Evolutionary conservation across 495 filamentous ascomycete species (phyloP).

Genomic region (Xylaria grammica): DNA sequence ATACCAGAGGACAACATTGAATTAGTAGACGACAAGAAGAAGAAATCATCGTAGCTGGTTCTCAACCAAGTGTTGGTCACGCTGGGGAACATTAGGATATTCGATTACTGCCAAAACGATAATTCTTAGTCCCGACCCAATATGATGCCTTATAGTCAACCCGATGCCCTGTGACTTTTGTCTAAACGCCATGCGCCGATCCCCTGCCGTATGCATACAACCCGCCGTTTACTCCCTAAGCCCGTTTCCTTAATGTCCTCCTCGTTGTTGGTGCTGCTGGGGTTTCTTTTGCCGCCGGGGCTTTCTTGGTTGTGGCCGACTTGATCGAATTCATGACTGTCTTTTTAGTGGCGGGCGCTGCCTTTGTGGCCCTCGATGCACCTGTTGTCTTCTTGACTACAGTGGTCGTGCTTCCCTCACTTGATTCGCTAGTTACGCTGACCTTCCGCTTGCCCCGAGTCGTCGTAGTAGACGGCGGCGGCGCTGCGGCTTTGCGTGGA

Average conservation of each 20-base stretch:
- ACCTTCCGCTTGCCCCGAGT: constrained; percentile 50
- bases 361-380: constrained; percentile 45
- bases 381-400: constrained; percentile 45
- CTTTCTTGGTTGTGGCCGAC: constrained; percentile 46
- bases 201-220: constrained; percentile 16
- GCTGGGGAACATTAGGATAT: constrained; percentile 14
- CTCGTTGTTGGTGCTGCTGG: constrained; percentile 38
- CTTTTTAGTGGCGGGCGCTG: constrained; percentile 39
- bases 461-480: constrained; percentile 37
- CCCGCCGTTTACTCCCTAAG: constrained; percentile 26
- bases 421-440: constrained; percentile 55
- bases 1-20: constrained; percentile 96
- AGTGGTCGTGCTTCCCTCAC: constrained; percentile 53
- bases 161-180: neutral
- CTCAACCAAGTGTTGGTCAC: constrained; percentile 18
- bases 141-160: constrained; percentile 2
- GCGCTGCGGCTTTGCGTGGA: constrained; percentile 42
- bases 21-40: constrained; percentile 91
- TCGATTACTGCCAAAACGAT: constrained; percentile 15
- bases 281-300: constrained; percentile 40
- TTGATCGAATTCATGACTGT: constrained; percentile 51
- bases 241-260: constrained; percentile 58
- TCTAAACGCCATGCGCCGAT: constrained; percentile 19
- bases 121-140: constrained; percentile 18
- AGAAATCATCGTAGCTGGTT: constrained; percentile 59